Base-by-base conservation (phyloP, 208 protist genomes). In the Trypanosoma conorhini region DNA sequence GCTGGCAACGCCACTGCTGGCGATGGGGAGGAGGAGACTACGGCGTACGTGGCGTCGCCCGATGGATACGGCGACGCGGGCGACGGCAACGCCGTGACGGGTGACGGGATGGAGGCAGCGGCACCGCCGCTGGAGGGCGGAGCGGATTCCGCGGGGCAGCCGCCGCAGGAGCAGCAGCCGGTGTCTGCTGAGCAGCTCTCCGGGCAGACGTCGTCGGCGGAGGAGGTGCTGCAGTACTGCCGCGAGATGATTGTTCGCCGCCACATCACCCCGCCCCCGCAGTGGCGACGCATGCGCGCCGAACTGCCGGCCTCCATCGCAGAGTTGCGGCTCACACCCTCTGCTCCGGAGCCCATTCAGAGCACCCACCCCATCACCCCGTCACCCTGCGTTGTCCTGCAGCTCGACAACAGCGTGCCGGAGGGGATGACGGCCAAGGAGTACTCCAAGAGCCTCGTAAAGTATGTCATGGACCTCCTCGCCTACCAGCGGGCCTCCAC, bases 401-500 rank as follows among this genome's bases (percentile, higher is more conserved):
- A 69, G 28, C 80, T 96, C 2, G 77, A 93, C n/a, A 85, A 80
- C 19, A 60, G 50, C 42, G 48, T 87, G 68, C 86, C 86, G 35
- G 85, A 86, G 38, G 82, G 79, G 57, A 96, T 80, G 62, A 81
- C 88, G 28, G 46, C 72, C 21, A 72, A 76, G 17, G 88, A 90
- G 67, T 96, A 94, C 85, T 77, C 59, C 31, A 76, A 67, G 38
- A 79, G 89, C 69, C 82, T 96, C 73, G 84, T 93, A 26, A 77
- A 91, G 74, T 96, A 96, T 74, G 35, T 96, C 40, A 65, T 94
- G 30, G 83, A 92, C 24, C 78, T 94, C 17, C 65, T 96, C 13
- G 64, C 80, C 21, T 94, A 93, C 67, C 68, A 87, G 50, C 68
- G 80, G 28, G 85, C 87, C 19, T 66, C 79, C 3, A 89, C 79